Conservation (phyloP, 1,284 basidiomycete species). For the Phlebopus sp. region DNA sequence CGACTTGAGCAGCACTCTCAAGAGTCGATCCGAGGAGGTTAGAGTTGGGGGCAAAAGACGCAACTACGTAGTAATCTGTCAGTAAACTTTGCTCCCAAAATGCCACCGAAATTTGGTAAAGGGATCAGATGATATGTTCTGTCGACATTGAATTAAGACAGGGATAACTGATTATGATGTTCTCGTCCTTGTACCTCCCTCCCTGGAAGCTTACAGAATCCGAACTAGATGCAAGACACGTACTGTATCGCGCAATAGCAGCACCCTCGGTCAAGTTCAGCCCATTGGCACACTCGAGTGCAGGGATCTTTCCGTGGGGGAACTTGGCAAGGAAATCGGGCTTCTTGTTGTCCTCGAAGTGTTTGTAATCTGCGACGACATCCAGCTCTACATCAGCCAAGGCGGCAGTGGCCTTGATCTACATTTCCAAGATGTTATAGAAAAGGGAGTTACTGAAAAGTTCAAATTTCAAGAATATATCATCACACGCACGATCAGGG, state of each 20-base stretch:
- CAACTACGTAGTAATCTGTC: slow-evolving; percentile 52
- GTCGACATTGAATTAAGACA: slow-evolving; percentile 62
- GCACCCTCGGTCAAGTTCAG: slow-evolving; percentile 77
- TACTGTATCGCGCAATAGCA: slow-evolving; percentile 88
- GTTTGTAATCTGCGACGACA: slow-evolving; percentile 53
- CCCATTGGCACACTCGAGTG: slow-evolving; percentile 76
- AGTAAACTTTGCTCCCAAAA: slow-evolving; percentile 8
- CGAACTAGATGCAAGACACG: slow-evolving; percentile 42
- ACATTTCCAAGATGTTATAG: slow-evolving; percentile 8
- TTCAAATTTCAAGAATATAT: neutral
- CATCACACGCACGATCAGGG: slow-evolving; percentile 49
- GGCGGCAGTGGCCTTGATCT: slow-evolving; percentile 76
- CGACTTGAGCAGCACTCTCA: slow-evolving; percentile 59
- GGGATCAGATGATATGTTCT: slow-evolving; percentile 37
- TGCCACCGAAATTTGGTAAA: neutral
- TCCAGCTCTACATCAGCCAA: slow-evolving; percentile 70
- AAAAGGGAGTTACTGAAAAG: neutral
- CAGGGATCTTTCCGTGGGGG: slow-evolving; percentile 83
- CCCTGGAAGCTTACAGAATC: slow-evolving; percentile 12
- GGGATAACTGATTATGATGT: slow-evolving; percentile 49
- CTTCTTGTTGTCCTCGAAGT: slow-evolving; percentile 74
- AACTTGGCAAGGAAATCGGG: slow-evolving; percentile 79
- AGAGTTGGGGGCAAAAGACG: slow-evolving; percentile 64
- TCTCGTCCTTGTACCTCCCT: slow-evolving; percentile 23
- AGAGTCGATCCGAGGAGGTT: slow-evolving; percentile 56